phyloP scores from a whole-genome alignment of 2,329 filamentous ascomycete species.

The Aspergillus jensenii region DNA sequence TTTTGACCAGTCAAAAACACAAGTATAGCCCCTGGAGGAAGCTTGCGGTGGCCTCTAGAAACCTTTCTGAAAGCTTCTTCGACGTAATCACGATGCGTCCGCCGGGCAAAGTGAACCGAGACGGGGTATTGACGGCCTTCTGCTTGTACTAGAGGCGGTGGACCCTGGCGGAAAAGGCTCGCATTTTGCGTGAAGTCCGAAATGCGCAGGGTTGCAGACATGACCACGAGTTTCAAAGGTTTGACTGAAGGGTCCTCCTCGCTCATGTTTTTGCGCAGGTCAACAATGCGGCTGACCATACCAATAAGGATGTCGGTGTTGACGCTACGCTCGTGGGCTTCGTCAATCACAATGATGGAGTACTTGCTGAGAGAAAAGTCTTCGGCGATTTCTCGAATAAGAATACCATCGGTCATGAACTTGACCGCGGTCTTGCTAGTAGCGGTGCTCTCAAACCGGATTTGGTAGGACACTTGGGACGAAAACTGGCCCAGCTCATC shows the following conservation, averaged over 20 bases:
- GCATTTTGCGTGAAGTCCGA: conserved; percentile 86
- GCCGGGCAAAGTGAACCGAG: conserved; percentile 81
- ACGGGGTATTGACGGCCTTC: conserved; percentile 92
- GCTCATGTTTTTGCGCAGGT: conserved; percentile 73
- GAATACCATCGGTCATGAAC: conserved; percentile 98
- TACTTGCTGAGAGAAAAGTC: conserved; percentile 89
- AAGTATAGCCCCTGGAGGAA: conserved; percentile 86
- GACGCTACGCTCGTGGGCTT: conserved; percentile 94
- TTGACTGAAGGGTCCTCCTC: conserved; percentile 68
- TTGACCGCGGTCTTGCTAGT: conserved; percentile 84
- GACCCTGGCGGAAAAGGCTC: conserved; percentile 68
- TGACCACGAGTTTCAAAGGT: conserved; percentile 91
- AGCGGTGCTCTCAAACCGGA: conserved; percentile 87
- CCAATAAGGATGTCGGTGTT: conserved; percentile 99
- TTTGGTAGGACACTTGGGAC: conserved; percentile 84
- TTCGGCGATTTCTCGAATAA: conserved; percentile 85
- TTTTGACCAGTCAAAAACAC: conserved; percentile 94
- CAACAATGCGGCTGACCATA: conserved; percentile 90
- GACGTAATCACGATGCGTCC: conserved; percentile 82
- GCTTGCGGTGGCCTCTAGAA: conserved; percentile 79
- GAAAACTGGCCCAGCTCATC: conserved; percentile 78
- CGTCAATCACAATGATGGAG: conserved; percentile 90
- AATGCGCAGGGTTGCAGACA: conserved; percentile 92
- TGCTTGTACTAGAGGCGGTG: conserved; percentile 82
- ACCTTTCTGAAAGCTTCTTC: conserved; percentile 90